These are phyloP conservation scores for Phytophthora pseudosyringae DNA, from an alignment of 352 stramenopile genomes.

Conservation along the genomic window DNA sequence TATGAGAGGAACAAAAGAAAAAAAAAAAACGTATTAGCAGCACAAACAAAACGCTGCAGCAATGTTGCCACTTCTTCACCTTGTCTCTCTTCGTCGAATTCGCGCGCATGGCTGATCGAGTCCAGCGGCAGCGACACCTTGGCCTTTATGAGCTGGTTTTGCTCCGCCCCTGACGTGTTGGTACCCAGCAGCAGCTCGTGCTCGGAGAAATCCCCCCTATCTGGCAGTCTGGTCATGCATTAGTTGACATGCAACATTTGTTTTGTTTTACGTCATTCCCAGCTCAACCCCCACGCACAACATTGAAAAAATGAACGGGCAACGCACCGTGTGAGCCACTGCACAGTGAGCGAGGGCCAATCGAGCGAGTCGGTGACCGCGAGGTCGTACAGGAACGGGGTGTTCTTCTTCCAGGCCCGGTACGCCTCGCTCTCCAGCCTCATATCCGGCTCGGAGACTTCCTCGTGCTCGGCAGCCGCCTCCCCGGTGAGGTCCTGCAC, in stretches of 20 bases:
- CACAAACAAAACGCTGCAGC: too few relatives aligned
- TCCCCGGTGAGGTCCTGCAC: constrained; percentile 9
- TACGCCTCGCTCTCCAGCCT: constrained; percentile 98
- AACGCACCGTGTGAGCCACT: constrained; percentile 90
- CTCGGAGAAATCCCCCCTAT: constrained; percentile 83
- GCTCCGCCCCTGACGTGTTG: constrained; percentile 94
- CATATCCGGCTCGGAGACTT: constrained; percentile 69
- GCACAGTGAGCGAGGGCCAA: constrained; percentile 98
- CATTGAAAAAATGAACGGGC: constrained; percentile 27
- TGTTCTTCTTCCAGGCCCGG: constrained; percentile 99
- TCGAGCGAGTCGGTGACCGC: constrained; percentile 99
- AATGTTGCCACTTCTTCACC: constrained; percentile 6
- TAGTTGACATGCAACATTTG: too few relatives aligned
- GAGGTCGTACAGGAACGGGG: constrained; percentile 98
- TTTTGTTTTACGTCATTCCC: too few relatives aligned
- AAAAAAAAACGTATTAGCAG: not conserved
- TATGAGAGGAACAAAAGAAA: not conserved
- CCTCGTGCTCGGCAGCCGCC: constrained; percentile 23
- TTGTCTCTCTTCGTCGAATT: constrained; percentile 96
- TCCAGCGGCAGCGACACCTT: constrained; percentile 95
- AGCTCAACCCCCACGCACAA: not conserved
- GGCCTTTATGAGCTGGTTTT: constrained; percentile 90
- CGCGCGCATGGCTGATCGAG: constrained; percentile 90
- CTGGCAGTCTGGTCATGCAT: too few relatives aligned
- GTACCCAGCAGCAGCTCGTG: constrained; percentile 98